phyloP scores from a whole-genome alignment of 106 monocot genomes.

The Triglochin maritima region DNA sequence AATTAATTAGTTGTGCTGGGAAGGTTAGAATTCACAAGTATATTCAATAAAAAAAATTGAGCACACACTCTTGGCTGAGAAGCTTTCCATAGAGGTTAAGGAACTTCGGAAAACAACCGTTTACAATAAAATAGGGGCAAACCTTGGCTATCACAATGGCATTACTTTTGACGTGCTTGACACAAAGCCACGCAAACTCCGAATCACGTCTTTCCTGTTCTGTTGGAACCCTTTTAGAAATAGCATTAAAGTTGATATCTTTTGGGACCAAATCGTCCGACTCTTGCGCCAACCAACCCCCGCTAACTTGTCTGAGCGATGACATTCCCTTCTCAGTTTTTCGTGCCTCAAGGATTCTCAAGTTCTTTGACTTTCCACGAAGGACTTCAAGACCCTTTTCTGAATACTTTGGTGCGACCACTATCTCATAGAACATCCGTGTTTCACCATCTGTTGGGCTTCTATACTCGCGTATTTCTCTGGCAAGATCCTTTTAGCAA shows the following conservation, averaged over 20 bases:
- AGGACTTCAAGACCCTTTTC: slow-evolving; percentile 84
- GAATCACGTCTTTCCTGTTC: slow-evolving; percentile 58
- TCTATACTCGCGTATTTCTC: slow-evolving; percentile 95
- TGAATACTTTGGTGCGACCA: slow-evolving; percentile 82
- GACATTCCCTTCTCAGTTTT: slow-evolving; percentile 68
- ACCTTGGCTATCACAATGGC: slow-evolving; percentile 99
- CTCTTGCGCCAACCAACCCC: slow-evolving; percentile 88
- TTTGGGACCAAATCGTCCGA: slow-evolving; percentile 73
- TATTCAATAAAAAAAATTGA: neutral
- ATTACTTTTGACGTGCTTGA: slow-evolving; percentile 98
- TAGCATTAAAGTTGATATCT: slow-evolving; percentile 58
- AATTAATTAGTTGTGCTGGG: neutral
- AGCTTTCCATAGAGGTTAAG: neutral
- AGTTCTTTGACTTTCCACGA: slow-evolving; percentile 80
- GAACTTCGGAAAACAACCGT: too few species aligned
- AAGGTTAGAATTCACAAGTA: neutral
- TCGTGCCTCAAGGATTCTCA: slow-evolving; percentile 88
- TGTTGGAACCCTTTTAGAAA: slow-evolving; percentile 43
- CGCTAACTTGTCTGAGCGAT: slow-evolving; percentile 85
- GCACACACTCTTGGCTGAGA: neutral
- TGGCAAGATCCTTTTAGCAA: slow-evolving; percentile 65
- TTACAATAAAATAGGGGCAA: slow-evolving; percentile 1
- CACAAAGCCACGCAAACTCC: slow-evolving; percentile 92
- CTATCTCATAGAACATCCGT: slow-evolving; percentile 96
- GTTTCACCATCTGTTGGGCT: slow-evolving; percentile 82